phyloP scores from a whole-genome alignment of 202 grass and related monocot species.

The Carex sylvatica region DNA sequence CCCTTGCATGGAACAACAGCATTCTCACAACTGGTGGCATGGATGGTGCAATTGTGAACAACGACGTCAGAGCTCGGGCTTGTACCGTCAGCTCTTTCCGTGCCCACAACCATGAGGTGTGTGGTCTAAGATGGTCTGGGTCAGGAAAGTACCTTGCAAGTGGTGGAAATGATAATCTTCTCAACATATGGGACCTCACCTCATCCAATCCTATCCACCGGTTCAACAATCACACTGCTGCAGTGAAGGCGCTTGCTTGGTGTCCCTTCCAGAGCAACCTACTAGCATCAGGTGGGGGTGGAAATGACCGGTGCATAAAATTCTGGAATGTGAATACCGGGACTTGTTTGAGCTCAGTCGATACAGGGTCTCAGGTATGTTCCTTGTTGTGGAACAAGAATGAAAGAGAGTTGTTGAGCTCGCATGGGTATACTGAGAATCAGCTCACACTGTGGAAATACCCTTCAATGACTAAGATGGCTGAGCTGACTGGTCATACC shows the following conservation, averaged over 20 bases:
- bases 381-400: conserved; percentile 91
- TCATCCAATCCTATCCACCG: conserved; percentile 69
- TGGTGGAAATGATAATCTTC: conserved; percentile 80
- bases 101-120: conserved; percentile 77
- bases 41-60: conserved; percentile 79
- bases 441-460: conserved; percentile 91
- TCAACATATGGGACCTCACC: conserved; percentile 79
- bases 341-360: conserved; percentile 62
- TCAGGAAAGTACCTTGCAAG: conserved; percentile 71
- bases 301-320: conserved; percentile 71
- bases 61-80: conserved; percentile 62
- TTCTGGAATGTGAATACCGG: conserved; percentile 96
- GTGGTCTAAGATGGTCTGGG: conserved; percentile 76
- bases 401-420: conserved; percentile 80
- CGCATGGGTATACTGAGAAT: conserved; percentile 73
- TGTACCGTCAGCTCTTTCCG: conserved; percentile 59
- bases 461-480: conserved; percentile 86
- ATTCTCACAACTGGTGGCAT: conserved; percentile 63
- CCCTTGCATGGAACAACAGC: conserved; percentile 82
- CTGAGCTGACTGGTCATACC: conserved; percentile 83
- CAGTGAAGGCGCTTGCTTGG: conserved; percentile 87
- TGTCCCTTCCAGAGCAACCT: conserved; percentile 88
- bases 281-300: conserved; percentile 65
- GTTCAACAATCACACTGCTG: conserved; percentile 56
- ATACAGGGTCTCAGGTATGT: conserved; percentile 86